A percentile compares a stretch with the other conserved stretches of the same genome.
phyloP scores from a whole-genome alignment of 257 asterid species.

The Dorcoceras hygrometricum region DNA sequence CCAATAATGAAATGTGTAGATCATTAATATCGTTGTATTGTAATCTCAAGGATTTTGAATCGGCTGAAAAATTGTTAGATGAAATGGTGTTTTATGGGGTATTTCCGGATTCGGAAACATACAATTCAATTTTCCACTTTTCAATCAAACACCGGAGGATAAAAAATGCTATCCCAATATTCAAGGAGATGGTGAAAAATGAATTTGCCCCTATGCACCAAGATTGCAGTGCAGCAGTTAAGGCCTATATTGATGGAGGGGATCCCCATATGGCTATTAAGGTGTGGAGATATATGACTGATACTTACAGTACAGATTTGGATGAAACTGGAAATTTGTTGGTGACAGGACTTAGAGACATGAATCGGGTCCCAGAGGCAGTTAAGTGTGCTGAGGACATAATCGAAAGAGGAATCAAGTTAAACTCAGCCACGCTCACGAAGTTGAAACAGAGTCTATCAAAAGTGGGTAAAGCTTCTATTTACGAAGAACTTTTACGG shows the following conservation, averaged over 20 bases:
- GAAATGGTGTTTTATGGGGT: constrained; percentile 65
- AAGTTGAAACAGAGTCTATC: constrained; percentile 59
- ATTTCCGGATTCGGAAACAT: constrained; percentile 62
- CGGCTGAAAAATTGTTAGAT: constrained; percentile 45
- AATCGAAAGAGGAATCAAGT: constrained; percentile 58
- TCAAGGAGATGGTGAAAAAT: constrained; percentile 72
- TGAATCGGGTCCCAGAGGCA: constrained; percentile 60
- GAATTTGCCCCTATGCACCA: constrained; percentile 56
- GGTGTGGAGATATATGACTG: constrained; percentile 65
- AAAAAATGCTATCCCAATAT: constrained; percentile 53
- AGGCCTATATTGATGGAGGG: constrained; percentile 38
- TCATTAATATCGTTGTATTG: constrained; percentile 54
- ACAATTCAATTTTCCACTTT: constrained; percentile 47
- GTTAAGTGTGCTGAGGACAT: constrained; percentile 66
- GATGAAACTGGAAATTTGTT: constrained; percentile 65
- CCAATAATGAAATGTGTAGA: constrained; percentile 43
- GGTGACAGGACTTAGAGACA: constrained; percentile 51
- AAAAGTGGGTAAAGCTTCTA: constrained; percentile 41
- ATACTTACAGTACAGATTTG: constrained; percentile 51
- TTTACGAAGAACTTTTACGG: constrained; percentile 55
- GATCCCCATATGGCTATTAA: constrained; percentile 53
- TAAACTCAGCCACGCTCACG: constrained; percentile 56
- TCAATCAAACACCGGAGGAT: constrained; percentile 42
- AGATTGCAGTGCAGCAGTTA: constrained; percentile 49
- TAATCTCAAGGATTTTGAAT: constrained; percentile 41